These are phyloP conservation scores for Pythium utonaiense DNA, from an alignment of 352 stramenopile species.

Conservation along the genomic window DNA sequence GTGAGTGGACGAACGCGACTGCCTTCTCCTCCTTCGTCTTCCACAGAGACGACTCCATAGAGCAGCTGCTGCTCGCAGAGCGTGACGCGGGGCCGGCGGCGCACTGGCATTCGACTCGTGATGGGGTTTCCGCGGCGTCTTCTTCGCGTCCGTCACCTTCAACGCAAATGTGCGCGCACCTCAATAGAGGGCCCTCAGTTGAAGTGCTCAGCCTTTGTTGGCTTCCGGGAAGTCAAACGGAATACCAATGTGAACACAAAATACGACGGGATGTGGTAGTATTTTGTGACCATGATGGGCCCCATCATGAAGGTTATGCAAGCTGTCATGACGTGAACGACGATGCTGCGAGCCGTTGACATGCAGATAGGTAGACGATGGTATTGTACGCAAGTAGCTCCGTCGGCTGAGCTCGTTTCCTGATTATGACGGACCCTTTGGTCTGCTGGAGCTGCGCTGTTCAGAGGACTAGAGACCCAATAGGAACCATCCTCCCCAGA, in stretches of 20 bases:
- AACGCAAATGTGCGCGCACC: constrained; percentile 10
- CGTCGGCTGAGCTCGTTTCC: neutral
- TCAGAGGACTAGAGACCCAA: neutral
- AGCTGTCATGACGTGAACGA: too few species aligned
- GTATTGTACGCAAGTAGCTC: neutral
- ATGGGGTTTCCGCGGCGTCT: neutral
- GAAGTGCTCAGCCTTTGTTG: neutral
- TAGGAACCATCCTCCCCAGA: neutral
- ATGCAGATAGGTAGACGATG: too few species aligned
- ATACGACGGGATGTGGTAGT: too few species aligned
- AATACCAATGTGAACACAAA: neutral
- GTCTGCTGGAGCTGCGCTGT: neutral
- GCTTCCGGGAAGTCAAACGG: constrained; percentile 15
- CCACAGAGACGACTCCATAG: constrained; percentile 9
- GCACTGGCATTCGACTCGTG: neutral
- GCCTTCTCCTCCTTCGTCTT: neutral
- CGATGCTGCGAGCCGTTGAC: too few species aligned
- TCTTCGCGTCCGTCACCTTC: neutral
- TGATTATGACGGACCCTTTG: neutral
- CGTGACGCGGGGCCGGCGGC: constrained; percentile 5
- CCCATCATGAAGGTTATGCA: too few species aligned
- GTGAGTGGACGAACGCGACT: neutral
- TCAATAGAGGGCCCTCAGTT: constrained; percentile 10
- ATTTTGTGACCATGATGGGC: too few species aligned
- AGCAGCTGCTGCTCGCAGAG: constrained; percentile 5